Base-by-base conservation (phyloP, 192 early-diverging fungal species). In the Backusella tarrabulga region DNA sequence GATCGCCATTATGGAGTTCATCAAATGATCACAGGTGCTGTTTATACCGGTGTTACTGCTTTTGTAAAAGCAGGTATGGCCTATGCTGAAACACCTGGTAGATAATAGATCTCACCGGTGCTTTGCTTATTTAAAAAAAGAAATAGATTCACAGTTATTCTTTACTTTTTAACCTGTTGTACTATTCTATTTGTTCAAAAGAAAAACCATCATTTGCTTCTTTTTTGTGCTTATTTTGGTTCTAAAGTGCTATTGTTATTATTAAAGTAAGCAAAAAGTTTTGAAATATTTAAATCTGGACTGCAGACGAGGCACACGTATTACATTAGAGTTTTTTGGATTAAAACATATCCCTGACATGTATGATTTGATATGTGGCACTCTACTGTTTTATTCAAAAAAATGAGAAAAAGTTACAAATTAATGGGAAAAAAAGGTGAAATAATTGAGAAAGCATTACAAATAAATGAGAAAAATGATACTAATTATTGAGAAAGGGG, bases 1-100 rank as follows among this genome's bases (percentile, higher is more conserved):
- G 87, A 88, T 73, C 84, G 83, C 52, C 84, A 88, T 40, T 88
- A 86, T 77, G 84, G 83, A 3, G 77, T 88, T 36, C 87, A 88
- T 42, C 84, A 85, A 77, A 83, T 78, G 52, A 82, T 88, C 12
- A 82, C 84, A 3, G 84, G 87, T 54, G 80, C 78, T 34, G 50
- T 86, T 32, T 88, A 84, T 42, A 85, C 83, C 0, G 80, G 84
- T 0, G 44, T 85, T 15, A 84, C 87, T 4, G 85, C 85, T 19
- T 70, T 84, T 35, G 83, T 88, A 73, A 88, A 85, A 66, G 87
- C 87, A 8, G 84, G 85, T 9, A 80, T 88, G 21, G 87, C 87
- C 4, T 88, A 88, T 67, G 83, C 81, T 44, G 85, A 88, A 69
- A 80, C 85, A 0, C 84, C 85, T 15, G 19, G 70, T 29, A 15